Evolutionary conservation across 176 grass and related monocot genomes (phyloP).

Genomic region (Rhynchospora breviuscula): DNA sequence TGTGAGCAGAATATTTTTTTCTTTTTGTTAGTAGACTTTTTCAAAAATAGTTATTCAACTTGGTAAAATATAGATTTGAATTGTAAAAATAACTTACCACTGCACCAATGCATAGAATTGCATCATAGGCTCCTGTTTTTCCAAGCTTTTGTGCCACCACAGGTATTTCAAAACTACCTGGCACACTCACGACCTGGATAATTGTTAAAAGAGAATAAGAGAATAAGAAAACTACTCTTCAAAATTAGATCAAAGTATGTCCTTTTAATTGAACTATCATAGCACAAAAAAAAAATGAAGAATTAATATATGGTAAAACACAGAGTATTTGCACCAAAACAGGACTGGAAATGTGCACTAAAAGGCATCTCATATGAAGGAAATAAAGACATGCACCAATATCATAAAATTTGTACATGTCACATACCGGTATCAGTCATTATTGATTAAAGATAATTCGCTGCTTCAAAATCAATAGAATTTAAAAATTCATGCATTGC

Average conservation of each 20-base stretch:
- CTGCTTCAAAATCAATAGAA: not conserved
- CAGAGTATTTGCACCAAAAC: not conserved
- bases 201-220: not conserved
- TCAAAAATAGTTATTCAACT: not conserved
- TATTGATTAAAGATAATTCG: not conserved
- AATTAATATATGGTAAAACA: not conserved
- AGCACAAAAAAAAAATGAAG: not conserved
- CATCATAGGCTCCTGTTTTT: slow-evolving; percentile 78
- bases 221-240: not conserved
- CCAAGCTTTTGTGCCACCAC: slow-evolving; percentile 80
- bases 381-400: not conserved
- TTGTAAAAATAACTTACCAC: slow-evolving; percentile 50
- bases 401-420: not conserved
- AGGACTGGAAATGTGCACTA: not conserved
- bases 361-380: not conserved
- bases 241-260: not conserved
- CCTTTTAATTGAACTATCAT: not conserved
- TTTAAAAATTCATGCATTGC: not conserved
- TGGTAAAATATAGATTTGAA: not conserved
- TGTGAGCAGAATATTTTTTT: no score
- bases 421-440: not conserved
- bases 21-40: not conserved
- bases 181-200: slow-evolving; percentile 81
- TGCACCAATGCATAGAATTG: slow-evolving; percentile 92
- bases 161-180: slow-evolving; percentile 96